These are phyloP conservation scores for Cytospora piceicola DNA, from an alignment of 2,329 filamentous ascomycete species.

Conservation along the genomic window DNA sequence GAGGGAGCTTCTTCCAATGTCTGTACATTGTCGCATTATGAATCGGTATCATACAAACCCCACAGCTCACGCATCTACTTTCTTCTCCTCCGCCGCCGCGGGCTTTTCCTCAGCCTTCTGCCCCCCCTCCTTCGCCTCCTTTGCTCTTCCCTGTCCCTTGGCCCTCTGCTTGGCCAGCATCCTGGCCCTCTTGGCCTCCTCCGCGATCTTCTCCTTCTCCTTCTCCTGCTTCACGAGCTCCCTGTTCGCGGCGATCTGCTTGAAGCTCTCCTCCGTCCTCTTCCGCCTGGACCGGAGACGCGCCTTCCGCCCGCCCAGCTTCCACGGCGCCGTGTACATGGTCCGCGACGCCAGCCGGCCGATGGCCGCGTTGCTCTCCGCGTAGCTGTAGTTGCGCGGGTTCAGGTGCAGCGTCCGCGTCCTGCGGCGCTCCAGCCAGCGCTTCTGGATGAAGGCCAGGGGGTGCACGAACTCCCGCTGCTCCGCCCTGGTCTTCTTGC, in stretches of 20 bases:
- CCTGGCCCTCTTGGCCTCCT: slow-evolving; percentile 33
- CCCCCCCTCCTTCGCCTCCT: slow-evolving; percentile 17
- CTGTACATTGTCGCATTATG: slow-evolving; percentile 15
- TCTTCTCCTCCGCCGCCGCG: slow-evolving; percentile 1
- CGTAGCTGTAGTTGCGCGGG: slow-evolving; percentile 58
- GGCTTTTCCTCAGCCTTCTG: neutral
- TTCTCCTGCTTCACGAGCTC: slow-evolving; percentile 35
- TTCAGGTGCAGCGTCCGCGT: slow-evolving; percentile 54
- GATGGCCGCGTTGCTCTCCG: slow-evolving; percentile 63
- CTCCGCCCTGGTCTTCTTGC: slow-evolving; percentile 22
- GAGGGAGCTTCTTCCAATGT: neutral
- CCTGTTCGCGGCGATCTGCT: slow-evolving; percentile 31
- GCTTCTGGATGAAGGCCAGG: slow-evolving; percentile 27
- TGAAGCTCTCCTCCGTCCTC: slow-evolving; percentile 25
- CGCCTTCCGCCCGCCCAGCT: slow-evolving; percentile 55
- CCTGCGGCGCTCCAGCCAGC: slow-evolving; percentile 36
- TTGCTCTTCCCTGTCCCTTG: slow-evolving; percentile 26
- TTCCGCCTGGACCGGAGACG: slow-evolving; percentile 43
- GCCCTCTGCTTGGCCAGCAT: slow-evolving; percentile 32
- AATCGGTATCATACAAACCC: slow-evolving; percentile 14
- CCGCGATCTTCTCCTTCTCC: slow-evolving; percentile 33
- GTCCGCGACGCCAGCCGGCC: slow-evolving; percentile 56
- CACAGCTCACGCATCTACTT: slow-evolving; percentile 9
- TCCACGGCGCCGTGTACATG: slow-evolving; percentile 54
- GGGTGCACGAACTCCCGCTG: slow-evolving; percentile 23